Conservation (phyloP, 768 basidiomycete species). For the Calocera cornea region DNA sequence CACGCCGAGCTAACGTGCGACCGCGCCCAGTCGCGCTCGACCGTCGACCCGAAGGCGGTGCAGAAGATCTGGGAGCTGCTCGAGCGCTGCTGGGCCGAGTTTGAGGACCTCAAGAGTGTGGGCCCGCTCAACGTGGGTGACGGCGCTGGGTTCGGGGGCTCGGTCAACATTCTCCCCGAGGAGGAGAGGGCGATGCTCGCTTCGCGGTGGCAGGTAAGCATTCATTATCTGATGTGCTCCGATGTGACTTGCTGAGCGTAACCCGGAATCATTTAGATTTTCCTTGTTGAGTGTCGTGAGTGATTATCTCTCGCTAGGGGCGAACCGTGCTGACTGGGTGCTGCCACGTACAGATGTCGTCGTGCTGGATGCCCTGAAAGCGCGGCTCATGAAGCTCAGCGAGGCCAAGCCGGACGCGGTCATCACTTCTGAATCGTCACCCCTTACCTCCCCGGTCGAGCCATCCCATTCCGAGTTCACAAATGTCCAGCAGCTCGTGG, state of each 20-base stretch:
- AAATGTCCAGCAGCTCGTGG: conserved; percentile 28
- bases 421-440: conserved; percentile 15
- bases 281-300: conserved; percentile 81
- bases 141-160: not conserved
- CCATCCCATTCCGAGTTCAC: conserved; percentile 18
- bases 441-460: conserved; percentile 7
- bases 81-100: conserved; percentile 71
- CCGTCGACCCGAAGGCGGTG: conserved; percentile 51
- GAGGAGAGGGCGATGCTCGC: conserved; percentile 3
- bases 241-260: not conserved
- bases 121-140: conserved; percentile 5
- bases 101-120: conserved; percentile 41
- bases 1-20: conserved; percentile 68
- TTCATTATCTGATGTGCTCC: not conserved
- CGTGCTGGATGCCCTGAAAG: conserved; percentile 69
- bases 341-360: conserved; percentile 48
- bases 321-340: conserved; percentile 1
- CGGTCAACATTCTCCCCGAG: not conserved
- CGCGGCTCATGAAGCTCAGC: conserved; percentile 28
- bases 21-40: conserved; percentile 47
- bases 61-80: conserved; percentile 74
- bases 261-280: conserved; percentile 38
- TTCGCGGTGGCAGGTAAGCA: not conserved
- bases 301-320: conserved; percentile 14
- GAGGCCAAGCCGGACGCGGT: conserved; percentile 11